Evolutionary conservation across 306 rosid genomes (phyloP).

Genomic region (Albizia julibrissin): DNA sequence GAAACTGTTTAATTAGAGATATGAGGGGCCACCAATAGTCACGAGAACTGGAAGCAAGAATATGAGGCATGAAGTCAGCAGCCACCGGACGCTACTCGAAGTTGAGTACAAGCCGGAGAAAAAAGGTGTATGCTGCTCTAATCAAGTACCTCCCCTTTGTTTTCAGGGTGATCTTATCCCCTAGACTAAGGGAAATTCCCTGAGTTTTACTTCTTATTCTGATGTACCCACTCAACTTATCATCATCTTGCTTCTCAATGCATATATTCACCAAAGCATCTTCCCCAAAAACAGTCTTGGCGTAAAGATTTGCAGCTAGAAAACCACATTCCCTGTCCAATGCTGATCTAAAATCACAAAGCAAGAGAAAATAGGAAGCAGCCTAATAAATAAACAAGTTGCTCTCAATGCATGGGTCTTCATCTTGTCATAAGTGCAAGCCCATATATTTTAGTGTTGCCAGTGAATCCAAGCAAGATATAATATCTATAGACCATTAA

Average conservation of each 20-base stretch:
- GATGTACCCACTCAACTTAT: conserved; percentile 89
- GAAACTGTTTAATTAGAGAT: conserved; percentile 2
- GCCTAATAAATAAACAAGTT: conserved; percentile 15
- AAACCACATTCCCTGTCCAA: conserved; percentile 97
- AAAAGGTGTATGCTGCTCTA: conserved; percentile 4
- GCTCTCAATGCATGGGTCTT: conserved; percentile 17
- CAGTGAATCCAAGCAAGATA: conserved; percentile 2
- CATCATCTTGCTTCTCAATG: conserved; percentile 84
- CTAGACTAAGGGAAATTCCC: conserved; percentile 95
- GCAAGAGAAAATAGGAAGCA: conserved; percentile 23
- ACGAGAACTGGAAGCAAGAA: conserved; percentile 32
- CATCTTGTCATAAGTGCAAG: not conserved
- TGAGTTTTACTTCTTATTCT: conserved; percentile 98
- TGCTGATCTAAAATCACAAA: conserved; percentile 64
- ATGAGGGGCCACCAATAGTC: conserved; percentile 43
- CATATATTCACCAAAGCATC: conserved; percentile 96
- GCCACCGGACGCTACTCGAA: conserved; percentile 42
- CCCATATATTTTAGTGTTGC: not conserved
- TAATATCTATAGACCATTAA: not conserved
- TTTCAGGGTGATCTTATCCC: conserved; percentile 98
- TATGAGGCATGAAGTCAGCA: conserved; percentile 28
- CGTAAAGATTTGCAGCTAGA: conserved; percentile 89
- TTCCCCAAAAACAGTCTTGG: conserved; percentile 96
- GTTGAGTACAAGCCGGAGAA: conserved; percentile 36
- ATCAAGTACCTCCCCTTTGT: conserved; percentile 81